Evolutionary conservation across 768 basidiomycete species (phyloP).

Genomic region (Chlorophyllum brunneum): DNA sequence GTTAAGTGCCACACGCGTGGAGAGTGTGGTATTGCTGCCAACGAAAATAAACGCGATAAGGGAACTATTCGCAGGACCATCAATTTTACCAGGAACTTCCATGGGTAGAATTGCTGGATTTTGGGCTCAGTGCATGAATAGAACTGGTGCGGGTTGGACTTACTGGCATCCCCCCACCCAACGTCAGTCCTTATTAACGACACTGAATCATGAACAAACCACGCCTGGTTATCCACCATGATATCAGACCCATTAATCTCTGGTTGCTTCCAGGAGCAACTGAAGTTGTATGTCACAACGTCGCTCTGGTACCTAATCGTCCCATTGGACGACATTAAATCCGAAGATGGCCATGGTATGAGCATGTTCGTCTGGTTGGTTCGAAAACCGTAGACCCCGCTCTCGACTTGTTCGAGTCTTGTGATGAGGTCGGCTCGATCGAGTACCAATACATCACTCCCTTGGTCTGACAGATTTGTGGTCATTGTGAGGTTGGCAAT

Average conservation of each 20-base stretch:
- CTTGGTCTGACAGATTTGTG: not conserved
- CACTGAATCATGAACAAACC: too few species aligned
- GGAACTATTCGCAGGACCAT: not conserved
- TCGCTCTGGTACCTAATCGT: conserved; percentile 5
- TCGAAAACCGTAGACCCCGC: not conserved
- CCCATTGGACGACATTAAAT: not conserved
- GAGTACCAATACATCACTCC: not conserved
- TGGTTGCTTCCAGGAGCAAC: conserved; percentile 2
- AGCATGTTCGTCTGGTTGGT: not conserved
- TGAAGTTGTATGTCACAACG: not conserved
- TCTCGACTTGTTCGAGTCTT: conserved; percentile 1
- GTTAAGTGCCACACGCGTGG: not conserved
- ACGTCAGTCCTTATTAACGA: not conserved
- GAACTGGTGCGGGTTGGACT: not conserved
- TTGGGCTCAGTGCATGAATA: too few species aligned
- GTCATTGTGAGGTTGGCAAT: conserved; percentile 7
- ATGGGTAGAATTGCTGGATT: not conserved
- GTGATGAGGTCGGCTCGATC: not conserved
- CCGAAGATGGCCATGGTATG: conserved; percentile 1
- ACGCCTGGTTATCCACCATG: not conserved
- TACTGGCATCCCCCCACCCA: not conserved
- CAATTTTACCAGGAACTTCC: not conserved
- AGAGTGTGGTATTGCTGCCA: conserved; percentile 5
- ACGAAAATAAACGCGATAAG: not conserved
- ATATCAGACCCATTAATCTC: not conserved